A percentile compares a stretch with the other conserved stretches of the same genome.
These are phyloP conservation scores for Kregervanrija delftensis DNA, from an alignment of 805 yeast species.

Conservation along the genomic window DNA sequence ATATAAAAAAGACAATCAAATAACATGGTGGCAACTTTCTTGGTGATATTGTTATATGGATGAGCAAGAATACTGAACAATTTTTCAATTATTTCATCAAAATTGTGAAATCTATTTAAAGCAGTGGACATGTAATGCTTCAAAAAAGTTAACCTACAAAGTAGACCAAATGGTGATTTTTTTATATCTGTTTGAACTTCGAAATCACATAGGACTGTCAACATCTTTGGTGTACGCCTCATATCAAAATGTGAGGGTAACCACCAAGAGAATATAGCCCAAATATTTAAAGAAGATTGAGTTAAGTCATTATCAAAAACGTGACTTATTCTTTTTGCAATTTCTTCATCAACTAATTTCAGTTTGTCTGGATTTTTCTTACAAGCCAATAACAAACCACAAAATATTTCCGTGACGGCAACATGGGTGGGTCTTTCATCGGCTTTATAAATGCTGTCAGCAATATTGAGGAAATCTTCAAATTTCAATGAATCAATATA, in stretches of 20 bases:
- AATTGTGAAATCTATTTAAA: conserved; percentile 37
- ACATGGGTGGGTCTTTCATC: conserved; percentile 76
- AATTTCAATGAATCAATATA: conserved; percentile 36
- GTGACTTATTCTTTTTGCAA: conserved; percentile 35
- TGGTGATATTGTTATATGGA: conserved; percentile 68
- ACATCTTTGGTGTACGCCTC: conserved; percentile 55
- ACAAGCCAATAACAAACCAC: conserved; percentile 53
- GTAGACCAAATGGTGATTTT: conserved; percentile 52
- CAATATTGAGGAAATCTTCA: conserved; percentile 45
- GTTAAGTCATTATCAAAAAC: conserved; percentile 55
- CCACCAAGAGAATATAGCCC: conserved; percentile 78
- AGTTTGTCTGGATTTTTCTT: conserved; percentile 28
- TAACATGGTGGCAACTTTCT: conserved; percentile 55
- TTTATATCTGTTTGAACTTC: conserved; percentile 43
- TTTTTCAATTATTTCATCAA: conserved; percentile 37
- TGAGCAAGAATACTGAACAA: conserved; percentile 49
- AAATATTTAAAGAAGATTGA: conserved; percentile 65
- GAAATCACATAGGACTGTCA: conserved; percentile 38
- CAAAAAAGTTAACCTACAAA: conserved; percentile 52
- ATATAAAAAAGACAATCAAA: conserved; percentile 28
- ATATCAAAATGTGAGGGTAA: conserved; percentile 56
- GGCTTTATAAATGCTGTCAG: conserved; percentile 45
- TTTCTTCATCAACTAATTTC: conserved; percentile 36
- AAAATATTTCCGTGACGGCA: conserved; percentile 60
- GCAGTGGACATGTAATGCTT: conserved; percentile 31